Evolutionary conservation across 257 asterid genomes (phyloP).

Genomic region (Thymus mandschuricus): DNA sequence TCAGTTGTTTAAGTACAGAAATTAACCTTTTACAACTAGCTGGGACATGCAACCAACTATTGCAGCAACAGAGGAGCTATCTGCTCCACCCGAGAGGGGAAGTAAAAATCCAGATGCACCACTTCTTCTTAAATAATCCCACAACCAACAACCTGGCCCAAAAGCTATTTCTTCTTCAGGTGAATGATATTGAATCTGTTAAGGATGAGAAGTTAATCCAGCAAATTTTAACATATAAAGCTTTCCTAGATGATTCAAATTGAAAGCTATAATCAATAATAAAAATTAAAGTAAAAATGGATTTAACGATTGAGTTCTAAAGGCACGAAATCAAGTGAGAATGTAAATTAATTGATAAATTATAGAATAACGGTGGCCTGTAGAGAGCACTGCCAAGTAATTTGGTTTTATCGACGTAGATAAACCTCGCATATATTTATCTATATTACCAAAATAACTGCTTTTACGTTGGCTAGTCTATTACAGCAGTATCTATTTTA

Average conservation of each 20-base stretch:
- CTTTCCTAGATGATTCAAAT: constrained; percentile 15
- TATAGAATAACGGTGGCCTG: neutral
- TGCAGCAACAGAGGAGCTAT: constrained; percentile 97
- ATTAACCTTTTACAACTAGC: constrained; percentile 81
- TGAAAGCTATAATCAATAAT: neutral
- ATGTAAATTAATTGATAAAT: neutral
- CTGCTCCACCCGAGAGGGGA: constrained; percentile 98
- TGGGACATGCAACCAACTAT: constrained; percentile 99
- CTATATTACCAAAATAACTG: neutral
- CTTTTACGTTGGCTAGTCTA: constrained; percentile 5
- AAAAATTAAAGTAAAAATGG: constrained; percentile 13
- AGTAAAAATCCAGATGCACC: constrained; percentile 97
- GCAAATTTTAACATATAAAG: constrained; percentile 7
- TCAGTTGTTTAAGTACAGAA: constrained; percentile 24
- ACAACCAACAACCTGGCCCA: constrained; percentile 98
- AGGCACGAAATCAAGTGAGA: constrained; percentile 1
- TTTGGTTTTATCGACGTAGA: neutral
- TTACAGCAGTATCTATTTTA: neutral
- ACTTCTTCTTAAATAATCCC: constrained; percentile 97
- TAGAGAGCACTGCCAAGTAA: neutral
- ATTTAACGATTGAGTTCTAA: neutral
- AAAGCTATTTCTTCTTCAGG: constrained; percentile 97
- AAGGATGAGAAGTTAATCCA: constrained; percentile 19
- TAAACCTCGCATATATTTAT: neutral
- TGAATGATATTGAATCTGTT: constrained; percentile 80